Base-by-base conservation (phyloP, 2,329 filamentous ascomycete species). In the Penicillium paneum region DNA sequence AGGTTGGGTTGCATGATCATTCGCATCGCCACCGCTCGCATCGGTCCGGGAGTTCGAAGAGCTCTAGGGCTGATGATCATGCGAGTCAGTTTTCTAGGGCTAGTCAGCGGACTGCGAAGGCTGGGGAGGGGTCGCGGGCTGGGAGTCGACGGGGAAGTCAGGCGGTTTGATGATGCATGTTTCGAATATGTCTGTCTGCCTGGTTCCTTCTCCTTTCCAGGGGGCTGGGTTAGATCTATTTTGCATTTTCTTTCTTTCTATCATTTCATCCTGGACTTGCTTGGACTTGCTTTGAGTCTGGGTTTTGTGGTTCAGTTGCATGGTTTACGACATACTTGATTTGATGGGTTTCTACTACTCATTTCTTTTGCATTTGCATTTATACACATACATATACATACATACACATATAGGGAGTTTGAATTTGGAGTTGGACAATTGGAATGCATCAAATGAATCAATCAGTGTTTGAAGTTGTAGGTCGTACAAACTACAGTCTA, bases 1-100 rank as follows among this genome's bases (percentile, higher is more conserved):
- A 91, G 44, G 79, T 92, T 26, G 71, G 67, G 21, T 69, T 67
- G n/a, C 42, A 5, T 32, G 56, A 60, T 17, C 59, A 70, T 51
- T 67, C 57, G 15, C 61, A 64, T 40, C 62, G 60, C 32, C 61
- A 64, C 38, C 62, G 60, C 32, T 64, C 68, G 8, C 60, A 67
- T 36, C 61, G 64, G 49, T 71, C 68, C 2, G 70, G 64, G 54
- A 56, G 56, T 11, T 67, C 67, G 4, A 72, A 69, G 55, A 73
- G 71, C 6, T 39, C 39, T 28, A 41, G 21, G 5, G 39, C 15
- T 55, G 74, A 75, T 31, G 71, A 74, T 17, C 69, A 69, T 17
- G 68, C 75, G 44, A 76, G 73, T 44, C 73, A 75, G 62, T 67
- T 74, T 29, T 74, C 70, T 11, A 62, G 64, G 45, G 52, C 62